These are phyloP conservation scores for Fagopyrum esculentum DNA, from an alignment of 148 eudicot species.

Conservation along the genomic window DNA sequence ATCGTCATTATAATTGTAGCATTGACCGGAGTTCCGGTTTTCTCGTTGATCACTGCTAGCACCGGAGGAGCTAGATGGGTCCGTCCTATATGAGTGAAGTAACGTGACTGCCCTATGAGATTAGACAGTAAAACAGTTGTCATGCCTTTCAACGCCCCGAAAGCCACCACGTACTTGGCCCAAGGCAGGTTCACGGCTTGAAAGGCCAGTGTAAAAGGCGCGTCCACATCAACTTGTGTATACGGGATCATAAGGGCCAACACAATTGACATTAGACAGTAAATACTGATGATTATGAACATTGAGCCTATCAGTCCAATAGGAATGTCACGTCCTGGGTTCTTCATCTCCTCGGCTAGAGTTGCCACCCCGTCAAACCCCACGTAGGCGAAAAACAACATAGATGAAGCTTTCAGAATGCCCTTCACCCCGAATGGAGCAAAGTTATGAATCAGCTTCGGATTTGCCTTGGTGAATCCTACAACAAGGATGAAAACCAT, in stretches of 20 bases:
- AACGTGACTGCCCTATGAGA: constrained; percentile 57
- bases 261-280: constrained; percentile 63
- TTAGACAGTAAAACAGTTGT: constrained; percentile 57
- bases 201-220: constrained; percentile 60
- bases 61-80: constrained; percentile 69
- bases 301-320: constrained; percentile 67
- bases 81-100: constrained; percentile 56
- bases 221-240: constrained; percentile 41
- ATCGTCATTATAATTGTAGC: constrained; percentile 49
- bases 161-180: constrained; percentile 64
- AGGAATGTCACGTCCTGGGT: constrained; percentile 57
- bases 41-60: constrained; percentile 51
- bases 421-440: constrained; percentile 48
- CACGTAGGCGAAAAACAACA: constrained; percentile 64
- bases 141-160: constrained; percentile 79
- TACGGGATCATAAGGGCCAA: constrained; percentile 55
- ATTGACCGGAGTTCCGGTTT: constrained; percentile 58
- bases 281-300: constrained; percentile 47
- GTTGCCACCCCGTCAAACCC: constrained; percentile 68
- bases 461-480: constrained; percentile 41
- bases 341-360: constrained; percentile 66
- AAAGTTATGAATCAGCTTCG: constrained; percentile 39
- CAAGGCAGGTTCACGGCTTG: constrained; percentile 52
- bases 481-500: constrained; percentile 56
- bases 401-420: constrained; percentile 55